These are phyloP conservation scores for Magnolia changhungtana DNA, from an alignment of 164 flowering plant genomes.

Conservation along the genomic window DNA sequence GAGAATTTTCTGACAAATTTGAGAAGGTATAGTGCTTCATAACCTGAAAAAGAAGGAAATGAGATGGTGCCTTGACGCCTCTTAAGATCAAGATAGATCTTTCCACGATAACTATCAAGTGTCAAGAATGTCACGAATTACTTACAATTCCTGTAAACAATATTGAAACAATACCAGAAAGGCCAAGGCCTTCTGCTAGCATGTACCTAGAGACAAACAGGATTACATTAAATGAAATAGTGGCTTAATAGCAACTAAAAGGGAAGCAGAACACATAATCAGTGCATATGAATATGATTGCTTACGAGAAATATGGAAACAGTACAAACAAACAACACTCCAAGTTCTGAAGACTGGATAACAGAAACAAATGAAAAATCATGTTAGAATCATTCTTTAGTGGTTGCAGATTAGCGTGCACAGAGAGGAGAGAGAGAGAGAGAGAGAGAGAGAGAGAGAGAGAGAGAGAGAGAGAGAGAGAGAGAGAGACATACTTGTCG, in stretches of 20 bases:
- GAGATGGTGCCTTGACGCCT: neutral
- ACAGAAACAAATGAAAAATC: constrained; percentile 8
- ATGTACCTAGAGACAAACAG: constrained; percentile 60
- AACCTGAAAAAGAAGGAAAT: constrained; percentile 46
- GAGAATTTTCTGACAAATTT: constrained; percentile 88
- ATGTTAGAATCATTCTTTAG: neutral
- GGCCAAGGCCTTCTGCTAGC: constrained; percentile 98
- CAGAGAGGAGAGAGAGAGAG: neutral
- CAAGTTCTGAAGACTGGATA: constrained; percentile 88
- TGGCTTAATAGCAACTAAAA: neutral
- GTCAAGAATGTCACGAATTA: constrained; percentile 13
- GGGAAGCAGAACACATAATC: constrained; percentile 2
- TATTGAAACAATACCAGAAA: constrained; percentile 98
- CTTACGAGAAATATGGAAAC: constrained; percentile 99
- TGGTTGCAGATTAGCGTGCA: neutral
- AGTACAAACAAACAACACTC: constrained; percentile 99
- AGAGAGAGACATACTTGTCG: constrained; percentile 69
- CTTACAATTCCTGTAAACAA: constrained; percentile 98
- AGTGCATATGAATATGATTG: neutral
- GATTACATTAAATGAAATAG: constrained; percentile 7
- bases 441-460: constrained; percentile 5
- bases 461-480: neutral
- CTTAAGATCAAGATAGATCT: neutral
- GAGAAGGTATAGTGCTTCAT: constrained; percentile 96
- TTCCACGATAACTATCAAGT: neutral